Evolutionary conservation across 1,284 basidiomycete genomes (phyloP).

Genomic region (Cystobasidium pallidum): DNA sequence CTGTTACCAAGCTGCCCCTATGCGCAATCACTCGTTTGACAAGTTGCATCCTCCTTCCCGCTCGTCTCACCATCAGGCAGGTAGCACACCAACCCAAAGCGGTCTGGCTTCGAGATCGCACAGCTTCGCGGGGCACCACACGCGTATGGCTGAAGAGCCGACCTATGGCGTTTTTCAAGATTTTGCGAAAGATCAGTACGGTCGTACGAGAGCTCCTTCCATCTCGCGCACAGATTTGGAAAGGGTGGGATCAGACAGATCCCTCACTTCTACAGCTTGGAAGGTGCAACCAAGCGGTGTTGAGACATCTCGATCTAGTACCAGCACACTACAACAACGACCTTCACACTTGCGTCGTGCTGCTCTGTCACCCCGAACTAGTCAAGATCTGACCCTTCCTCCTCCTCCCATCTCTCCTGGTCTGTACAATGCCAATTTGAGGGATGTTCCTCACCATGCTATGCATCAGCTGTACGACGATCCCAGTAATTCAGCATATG

Average conservation of each 20-base stretch:
- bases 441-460: conserved; percentile 16
- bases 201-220: conserved; percentile 28
- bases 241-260: conserved; percentile 26
- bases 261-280: conserved; percentile 15
- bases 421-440: neutral
- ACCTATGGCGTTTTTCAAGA: conserved; percentile 31
- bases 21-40: neutral
- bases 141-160: conserved; percentile 3
- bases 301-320: conserved; percentile 12
- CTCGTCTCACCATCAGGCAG: neutral
- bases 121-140: conserved; percentile 16
- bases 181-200: conserved; percentile 23
- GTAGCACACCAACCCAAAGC: conserved; percentile 36
- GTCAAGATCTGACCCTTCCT: neutral
- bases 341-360: conserved; percentile 24
- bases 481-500: neutral
- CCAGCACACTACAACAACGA: conserved; percentile 11
- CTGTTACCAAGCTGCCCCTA: conserved; percentile 2
- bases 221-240: conserved; percentile 41
- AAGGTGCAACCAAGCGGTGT: neutral
- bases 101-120: conserved; percentile 9
- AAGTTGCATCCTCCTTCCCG: conserved; percentile 11
- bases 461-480: conserved; percentile 19
- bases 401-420: neutral
- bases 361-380: neutral